These are phyloP conservation scores for Suillus ampliporus DNA, from an alignment of 768 basidiomycete species.

Conservation along the genomic window DNA sequence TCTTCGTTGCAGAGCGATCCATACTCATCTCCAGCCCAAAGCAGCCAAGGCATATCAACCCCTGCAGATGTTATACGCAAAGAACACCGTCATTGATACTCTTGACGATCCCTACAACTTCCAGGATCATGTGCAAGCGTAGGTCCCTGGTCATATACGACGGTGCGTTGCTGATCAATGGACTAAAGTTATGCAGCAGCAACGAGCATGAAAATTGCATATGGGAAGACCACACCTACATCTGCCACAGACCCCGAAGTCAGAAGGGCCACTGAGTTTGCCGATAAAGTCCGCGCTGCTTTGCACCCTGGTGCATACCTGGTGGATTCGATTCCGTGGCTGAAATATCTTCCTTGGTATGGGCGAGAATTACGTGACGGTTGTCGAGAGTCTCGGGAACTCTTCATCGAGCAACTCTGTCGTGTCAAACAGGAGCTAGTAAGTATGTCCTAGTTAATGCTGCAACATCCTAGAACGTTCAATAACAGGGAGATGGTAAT, in stretches of 20 bases:
- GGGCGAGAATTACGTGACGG: slow-evolving; percentile 54
- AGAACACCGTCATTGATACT: slow-evolving; percentile 25
- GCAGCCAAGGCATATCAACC: slow-evolving; percentile 50
- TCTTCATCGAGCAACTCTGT: slow-evolving; percentile 57
- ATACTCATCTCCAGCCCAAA: slow-evolving; percentile 59
- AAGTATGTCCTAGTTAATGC: background rate
- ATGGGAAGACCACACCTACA: slow-evolving; percentile 31
- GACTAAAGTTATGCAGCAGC: slow-evolving; percentile 31
- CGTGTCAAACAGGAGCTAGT: slow-evolving; percentile 52
- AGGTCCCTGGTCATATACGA: slow-evolving; percentile 30
- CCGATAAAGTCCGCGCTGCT: slow-evolving; percentile 4
- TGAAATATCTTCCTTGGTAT: slow-evolving; percentile 61
- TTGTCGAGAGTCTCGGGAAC: slow-evolving; percentile 52
- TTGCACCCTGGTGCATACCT: slow-evolving; percentile 40
- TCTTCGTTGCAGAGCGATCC: slow-evolving; percentile 46
- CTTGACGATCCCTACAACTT: slow-evolving; percentile 27
- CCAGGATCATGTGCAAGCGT: slow-evolving; percentile 42
- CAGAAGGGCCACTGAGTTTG: background rate
- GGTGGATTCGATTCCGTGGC: slow-evolving; percentile 40
- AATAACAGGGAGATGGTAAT: slow-evolving; percentile 17
- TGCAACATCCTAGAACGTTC: background rate
- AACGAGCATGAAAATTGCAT: slow-evolving; percentile 30
- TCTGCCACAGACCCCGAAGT: slow-evolving; percentile 24
- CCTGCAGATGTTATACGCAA: slow-evolving; percentile 45
- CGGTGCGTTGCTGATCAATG: background rate